Conservation (phyloP, 371 early-diverging fungal genomes). For the Mortierella sp. region DNA sequence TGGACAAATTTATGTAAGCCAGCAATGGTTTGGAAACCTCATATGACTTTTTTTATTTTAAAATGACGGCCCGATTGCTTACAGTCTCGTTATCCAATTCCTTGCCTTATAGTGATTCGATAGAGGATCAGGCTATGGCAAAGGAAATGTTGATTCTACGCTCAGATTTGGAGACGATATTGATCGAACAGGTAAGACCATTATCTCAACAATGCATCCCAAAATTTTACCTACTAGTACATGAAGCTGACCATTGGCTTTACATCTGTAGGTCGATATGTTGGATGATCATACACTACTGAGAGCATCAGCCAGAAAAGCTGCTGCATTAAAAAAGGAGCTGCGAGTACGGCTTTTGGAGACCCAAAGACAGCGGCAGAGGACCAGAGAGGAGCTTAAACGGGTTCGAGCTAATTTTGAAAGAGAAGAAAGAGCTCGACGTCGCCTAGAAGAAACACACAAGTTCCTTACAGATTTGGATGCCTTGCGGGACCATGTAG, state of each 20-base stretch:
- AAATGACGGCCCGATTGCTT: not conserved
- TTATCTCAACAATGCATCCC: too few relatives aligned
- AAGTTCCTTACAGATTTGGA: slow-evolving; percentile 51
- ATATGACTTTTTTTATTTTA: not conserved
- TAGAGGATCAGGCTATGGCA: slow-evolving; percentile 35
- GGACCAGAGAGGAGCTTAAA: slow-evolving; percentile 29
- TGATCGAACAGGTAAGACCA: slow-evolving; percentile 46
- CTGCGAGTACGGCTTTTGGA: slow-evolving; percentile 40
- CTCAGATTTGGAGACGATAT: slow-evolving; percentile 35
- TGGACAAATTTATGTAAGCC: slow-evolving; percentile 47
- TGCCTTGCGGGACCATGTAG: slow-evolving; percentile 42
- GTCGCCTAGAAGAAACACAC: slow-evolving; percentile 50
- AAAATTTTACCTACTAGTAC: not conserved
- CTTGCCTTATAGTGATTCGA: slow-evolving; percentile 18
- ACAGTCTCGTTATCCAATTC: not conserved
- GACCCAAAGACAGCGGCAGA: slow-evolving; percentile 39
- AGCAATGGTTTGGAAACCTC: not conserved
- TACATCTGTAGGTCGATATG: slow-evolving; percentile 38
- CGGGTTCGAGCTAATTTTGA: slow-evolving; percentile 45
- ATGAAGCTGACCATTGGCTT: not conserved
- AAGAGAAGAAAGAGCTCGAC: slow-evolving; percentile 41
- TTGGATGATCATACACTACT: slow-evolving; percentile 46
- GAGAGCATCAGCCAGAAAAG: slow-evolving; percentile 45
- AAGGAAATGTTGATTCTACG: slow-evolving; percentile 29
- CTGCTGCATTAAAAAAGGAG: slow-evolving; percentile 45